phyloP scores from a whole-genome alignment of 2,329 filamentous ascomycete species.

The Xylariales sp. region DNA sequence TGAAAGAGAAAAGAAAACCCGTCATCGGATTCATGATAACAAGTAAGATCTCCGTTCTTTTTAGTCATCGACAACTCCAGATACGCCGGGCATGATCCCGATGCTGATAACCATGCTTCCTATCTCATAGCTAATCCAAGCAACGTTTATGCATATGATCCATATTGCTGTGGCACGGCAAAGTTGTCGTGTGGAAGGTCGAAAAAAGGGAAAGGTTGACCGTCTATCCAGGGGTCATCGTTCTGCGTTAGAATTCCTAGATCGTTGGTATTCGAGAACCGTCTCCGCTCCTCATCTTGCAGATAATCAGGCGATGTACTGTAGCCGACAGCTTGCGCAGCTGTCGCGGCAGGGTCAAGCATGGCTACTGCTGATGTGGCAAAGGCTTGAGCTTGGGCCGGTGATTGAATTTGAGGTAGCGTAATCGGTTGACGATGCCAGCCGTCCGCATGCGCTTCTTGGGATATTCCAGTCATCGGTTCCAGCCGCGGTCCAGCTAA shows the following conservation, averaged over 20 bases:
- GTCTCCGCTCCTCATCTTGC: constrained; percentile 4
- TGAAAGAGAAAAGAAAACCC: neutral
- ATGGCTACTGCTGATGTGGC: constrained; percentile 3
- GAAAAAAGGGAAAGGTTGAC: constrained; percentile 1
- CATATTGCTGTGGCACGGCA: neutral
- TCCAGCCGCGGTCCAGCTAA: neutral
- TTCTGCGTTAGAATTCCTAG: constrained; percentile 11
- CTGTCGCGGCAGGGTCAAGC: constrained; percentile 1
- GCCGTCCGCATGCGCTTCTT: constrained; percentile 2
- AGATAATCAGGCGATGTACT: neutral
- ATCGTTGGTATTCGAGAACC: constrained; percentile 10
- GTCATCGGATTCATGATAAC: neutral
- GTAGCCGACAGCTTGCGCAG: neutral
- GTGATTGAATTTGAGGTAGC: neutral
- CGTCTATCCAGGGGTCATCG: constrained; percentile 11
- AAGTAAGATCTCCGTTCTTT: neutral
- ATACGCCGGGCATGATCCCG: neutral
- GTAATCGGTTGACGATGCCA: constrained; percentile 6
- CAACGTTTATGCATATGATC: constrained; percentile 5
- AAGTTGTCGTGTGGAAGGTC: neutral
- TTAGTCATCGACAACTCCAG: neutral
- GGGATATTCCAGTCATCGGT: too few species aligned
- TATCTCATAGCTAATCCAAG: too few species aligned
- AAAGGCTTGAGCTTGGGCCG: constrained; percentile 4
- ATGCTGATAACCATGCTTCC: neutral